Percentiles rank a stretch among this genome's conserved stretches.
phyloP scores from a whole-genome alignment of 805 yeast species.

The Yueomyces sinensis region DNA sequence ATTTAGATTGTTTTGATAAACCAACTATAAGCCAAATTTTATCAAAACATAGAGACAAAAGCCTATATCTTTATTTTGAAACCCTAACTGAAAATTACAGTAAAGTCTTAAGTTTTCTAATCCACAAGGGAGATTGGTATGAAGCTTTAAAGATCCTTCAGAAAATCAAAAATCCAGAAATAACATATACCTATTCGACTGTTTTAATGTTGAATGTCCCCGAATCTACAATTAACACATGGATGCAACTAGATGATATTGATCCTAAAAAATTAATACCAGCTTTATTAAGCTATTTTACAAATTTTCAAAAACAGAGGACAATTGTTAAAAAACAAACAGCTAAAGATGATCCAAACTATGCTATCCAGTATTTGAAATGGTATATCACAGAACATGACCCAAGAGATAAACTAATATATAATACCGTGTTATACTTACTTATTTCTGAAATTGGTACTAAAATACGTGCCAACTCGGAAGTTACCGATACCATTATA shows the following conservation, averaged over 20 bases:
- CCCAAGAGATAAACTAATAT: conserved; percentile 36
- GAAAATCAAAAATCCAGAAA: conserved; percentile 31
- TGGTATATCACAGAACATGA: conserved; percentile 36
- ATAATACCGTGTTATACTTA: conserved; percentile 58
- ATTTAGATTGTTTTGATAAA: conserved; percentile 42
- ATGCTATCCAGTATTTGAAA: conserved; percentile 51
- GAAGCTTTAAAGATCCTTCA: conserved; percentile 50
- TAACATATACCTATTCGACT: conserved; percentile 57
- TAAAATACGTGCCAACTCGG: no score
- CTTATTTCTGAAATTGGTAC: conserved; percentile 34
- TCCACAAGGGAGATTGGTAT: conserved; percentile 58
- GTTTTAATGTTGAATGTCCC: conserved; percentile 60
- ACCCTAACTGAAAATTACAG: conserved; percentile 52
- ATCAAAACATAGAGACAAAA: conserved; percentile 47
- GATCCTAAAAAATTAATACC: conserved; percentile 61
- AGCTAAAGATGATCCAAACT: conserved; percentile 37
- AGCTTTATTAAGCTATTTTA: conserved; percentile 57
- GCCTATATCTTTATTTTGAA: conserved; percentile 56
- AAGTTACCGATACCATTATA: conserved; percentile 14
- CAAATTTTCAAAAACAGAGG: conserved; percentile 23
- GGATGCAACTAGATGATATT: conserved; percentile 46
- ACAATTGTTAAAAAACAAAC: conserved; percentile 7
- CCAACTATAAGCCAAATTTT: conserved; percentile 63
- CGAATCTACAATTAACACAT: conserved; percentile 53
- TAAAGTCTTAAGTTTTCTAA: conserved; percentile 56